phyloP scores from a whole-genome alignment of 2,329 filamentous ascomycete species.

The Dryadomyces quercivorus region DNA sequence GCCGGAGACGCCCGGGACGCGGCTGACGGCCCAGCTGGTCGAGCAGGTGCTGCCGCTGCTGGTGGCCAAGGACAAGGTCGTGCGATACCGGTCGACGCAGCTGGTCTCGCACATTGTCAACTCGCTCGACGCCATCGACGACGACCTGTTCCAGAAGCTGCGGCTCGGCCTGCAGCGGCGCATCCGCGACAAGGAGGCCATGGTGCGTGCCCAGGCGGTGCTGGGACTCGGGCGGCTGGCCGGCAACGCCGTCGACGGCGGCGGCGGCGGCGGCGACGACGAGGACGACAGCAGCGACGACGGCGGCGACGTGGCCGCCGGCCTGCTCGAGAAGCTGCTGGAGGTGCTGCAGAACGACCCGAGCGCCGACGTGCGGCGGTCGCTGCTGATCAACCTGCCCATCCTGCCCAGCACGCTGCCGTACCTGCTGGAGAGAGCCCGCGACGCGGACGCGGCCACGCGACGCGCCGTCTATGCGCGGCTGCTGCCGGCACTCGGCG shows the following conservation, averaged over 20 bases:
- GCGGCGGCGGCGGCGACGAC: slow-evolving; percentile 52
- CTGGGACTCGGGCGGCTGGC: slow-evolving; percentile 78
- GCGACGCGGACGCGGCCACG: slow-evolving; percentile 78
- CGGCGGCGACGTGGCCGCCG: slow-evolving; percentile 50
- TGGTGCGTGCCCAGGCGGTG: slow-evolving; percentile 85
- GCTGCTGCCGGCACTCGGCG: slow-evolving; percentile 75
- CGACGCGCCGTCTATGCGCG: slow-evolving; percentile 77
- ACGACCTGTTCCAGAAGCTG: slow-evolving; percentile 76
- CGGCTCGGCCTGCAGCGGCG: slow-evolving; percentile 70
- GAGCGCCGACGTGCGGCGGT: slow-evolving; percentile 82
- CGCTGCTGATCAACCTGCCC: slow-evolving; percentile 81
- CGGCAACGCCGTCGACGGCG: slow-evolving; percentile 61
- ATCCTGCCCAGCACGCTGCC: slow-evolving; percentile 72
- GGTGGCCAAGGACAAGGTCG: slow-evolving; percentile 79
- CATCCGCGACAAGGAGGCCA: slow-evolving; percentile 85
- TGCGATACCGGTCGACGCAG: slow-evolving; percentile 82
- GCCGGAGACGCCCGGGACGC: slow-evolving; percentile 72
- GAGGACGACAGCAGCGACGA: slow-evolving; percentile 57
- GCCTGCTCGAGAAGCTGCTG: slow-evolving; percentile 70
- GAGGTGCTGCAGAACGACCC: slow-evolving; percentile 89
- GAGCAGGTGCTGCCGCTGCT: slow-evolving; percentile 64
- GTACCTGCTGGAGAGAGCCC: slow-evolving; percentile 77
- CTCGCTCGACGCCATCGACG: slow-evolving; percentile 81
- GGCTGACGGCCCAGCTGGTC: slow-evolving; percentile 65
- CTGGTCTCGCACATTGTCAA: slow-evolving; percentile 86